Evolutionary conservation across 805 yeast species (phyloP).

Genomic region (Yamadazyma philogaea): DNA sequence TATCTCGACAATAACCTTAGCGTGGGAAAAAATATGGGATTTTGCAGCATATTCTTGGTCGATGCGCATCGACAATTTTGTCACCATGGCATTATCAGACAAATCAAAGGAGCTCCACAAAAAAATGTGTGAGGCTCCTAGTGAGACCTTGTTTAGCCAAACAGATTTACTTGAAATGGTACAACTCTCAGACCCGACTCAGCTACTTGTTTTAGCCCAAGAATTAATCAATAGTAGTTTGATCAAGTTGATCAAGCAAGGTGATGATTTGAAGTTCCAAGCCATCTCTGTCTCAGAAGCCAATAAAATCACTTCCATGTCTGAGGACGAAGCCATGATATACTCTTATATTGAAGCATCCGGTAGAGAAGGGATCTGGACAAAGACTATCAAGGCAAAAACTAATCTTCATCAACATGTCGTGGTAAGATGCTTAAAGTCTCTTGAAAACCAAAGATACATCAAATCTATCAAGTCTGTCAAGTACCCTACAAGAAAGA

Average conservation of each 20-base stretch:
- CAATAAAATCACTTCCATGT: conserved; percentile 69
- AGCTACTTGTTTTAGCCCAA: conserved; percentile 47
- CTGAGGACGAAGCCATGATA: conserved; percentile 84
- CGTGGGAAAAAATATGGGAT: too few species aligned
- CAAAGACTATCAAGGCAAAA: conserved; percentile 82
- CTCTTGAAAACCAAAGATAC: conserved; percentile 73
- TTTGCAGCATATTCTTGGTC: background rate
- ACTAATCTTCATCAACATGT: conserved; percentile 90
- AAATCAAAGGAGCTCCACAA: conserved; percentile 58
- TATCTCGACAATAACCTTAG: too few species aligned
- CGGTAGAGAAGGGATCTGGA: conserved; percentile 96
- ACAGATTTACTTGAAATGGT: conserved; percentile 58
- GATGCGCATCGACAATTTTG: conserved; percentile 8
- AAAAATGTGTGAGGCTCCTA: conserved; percentile 54
- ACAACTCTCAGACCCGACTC: conserved; percentile 40
- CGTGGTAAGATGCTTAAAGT: conserved; percentile 78
- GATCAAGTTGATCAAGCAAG: conserved; percentile 65
- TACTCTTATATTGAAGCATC: conserved; percentile 89
- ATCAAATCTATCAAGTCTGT: conserved; percentile 90
- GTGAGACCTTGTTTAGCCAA: conserved; percentile 59
- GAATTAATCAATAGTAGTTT: conserved; percentile 55
- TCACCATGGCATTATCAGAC: conserved; percentile 23
- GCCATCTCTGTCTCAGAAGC: conserved; percentile 76
- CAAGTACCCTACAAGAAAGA: conserved; percentile 89
- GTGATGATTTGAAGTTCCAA: conserved; percentile 68